Conservation (phyloP, 2,329 filamentous ascomycete species). For the Diaporthe ilicicola region DNA sequence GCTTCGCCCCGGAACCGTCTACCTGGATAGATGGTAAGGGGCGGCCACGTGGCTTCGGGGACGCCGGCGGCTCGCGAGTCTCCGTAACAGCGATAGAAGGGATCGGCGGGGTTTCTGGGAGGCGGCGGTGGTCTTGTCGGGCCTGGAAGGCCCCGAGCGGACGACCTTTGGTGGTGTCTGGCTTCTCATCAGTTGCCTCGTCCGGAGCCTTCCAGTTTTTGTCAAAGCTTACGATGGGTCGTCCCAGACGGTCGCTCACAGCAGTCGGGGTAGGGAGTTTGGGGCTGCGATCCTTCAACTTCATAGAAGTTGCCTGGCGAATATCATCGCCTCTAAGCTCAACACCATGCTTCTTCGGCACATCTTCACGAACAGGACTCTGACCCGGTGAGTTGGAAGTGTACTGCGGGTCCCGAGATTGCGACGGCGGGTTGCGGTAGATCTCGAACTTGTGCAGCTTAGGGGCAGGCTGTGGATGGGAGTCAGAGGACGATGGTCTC, state of each 20-base stretch:
- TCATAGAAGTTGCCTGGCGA: constrained; percentile 88
- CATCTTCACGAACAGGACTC: constrained; percentile 43
- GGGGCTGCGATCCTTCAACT: constrained; percentile 82
- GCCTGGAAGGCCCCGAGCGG: constrained; percentile 35
- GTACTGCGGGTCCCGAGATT: constrained; percentile 84
- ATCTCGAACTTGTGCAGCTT: constrained; percentile 68
- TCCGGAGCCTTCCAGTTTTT: constrained; percentile 81
- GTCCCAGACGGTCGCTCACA: constrained; percentile 88
- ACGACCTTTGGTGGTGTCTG: constrained; percentile 48
- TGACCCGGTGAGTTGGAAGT: constrained; percentile 66
- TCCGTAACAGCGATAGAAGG: constrained; percentile 65
- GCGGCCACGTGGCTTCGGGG: constrained; percentile 47
- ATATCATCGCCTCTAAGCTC: constrained; percentile 91
- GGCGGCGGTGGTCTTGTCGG: constrained; percentile 40
- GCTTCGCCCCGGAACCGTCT: constrained; percentile 44
- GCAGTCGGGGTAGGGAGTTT: constrained; percentile 89
- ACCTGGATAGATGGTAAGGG: constrained; percentile 55
- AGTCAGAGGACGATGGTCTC: constrained; percentile 45
- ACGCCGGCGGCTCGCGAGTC: constrained; percentile 49
- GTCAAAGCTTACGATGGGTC: constrained; percentile 98
- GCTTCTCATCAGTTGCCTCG: constrained; percentile 75
- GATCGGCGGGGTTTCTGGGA: constrained; percentile 49
- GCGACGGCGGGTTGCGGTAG: constrained; percentile 82
- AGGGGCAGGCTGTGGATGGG: constrained; percentile 48
- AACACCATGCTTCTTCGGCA: constrained; percentile 76